These are phyloP conservation scores for Sarcodon aspratus DNA, from an alignment of 768 basidiomycete species.

Conservation along the genomic window DNA sequence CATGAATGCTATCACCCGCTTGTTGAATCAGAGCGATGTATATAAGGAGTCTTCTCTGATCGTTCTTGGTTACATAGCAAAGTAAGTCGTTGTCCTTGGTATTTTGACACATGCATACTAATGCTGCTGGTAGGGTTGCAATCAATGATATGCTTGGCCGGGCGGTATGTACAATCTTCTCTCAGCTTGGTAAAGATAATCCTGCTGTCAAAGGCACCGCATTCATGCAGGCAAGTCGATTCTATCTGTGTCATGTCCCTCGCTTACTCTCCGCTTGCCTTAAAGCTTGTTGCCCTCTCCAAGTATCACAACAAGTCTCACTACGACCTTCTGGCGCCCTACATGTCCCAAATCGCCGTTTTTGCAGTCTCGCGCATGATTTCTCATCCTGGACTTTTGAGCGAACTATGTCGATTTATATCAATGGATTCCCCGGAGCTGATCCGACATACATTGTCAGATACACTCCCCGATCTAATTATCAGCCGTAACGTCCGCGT, in stretches of 20 bases:
- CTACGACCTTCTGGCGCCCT: constrained; percentile 60
- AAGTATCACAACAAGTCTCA: constrained; percentile 47
- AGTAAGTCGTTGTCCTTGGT: constrained; percentile 15
- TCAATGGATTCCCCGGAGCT: constrained; percentile 45
- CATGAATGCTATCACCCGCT: constrained; percentile 34
- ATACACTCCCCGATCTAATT: constrained; percentile 63
- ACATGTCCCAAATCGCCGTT: constrained; percentile 54
- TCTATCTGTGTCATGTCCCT: background rate
- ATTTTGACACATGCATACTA: background rate
- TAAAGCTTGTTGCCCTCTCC: constrained; percentile 47
- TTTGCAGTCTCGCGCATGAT: constrained; percentile 50
- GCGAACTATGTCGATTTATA: constrained; percentile 62
- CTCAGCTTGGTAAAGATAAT: constrained; percentile 57
- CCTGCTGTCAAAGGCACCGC: constrained; percentile 61
- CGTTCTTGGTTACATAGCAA: constrained; percentile 44
- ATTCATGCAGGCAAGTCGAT: constrained; percentile 44
- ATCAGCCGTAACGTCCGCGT: constrained; percentile 45
- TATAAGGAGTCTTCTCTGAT: constrained; percentile 56
- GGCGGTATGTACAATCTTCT: constrained; percentile 48
- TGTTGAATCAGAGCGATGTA: constrained; percentile 34
- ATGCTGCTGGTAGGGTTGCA: constrained; percentile 25
- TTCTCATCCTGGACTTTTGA: constrained; percentile 44
- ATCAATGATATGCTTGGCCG: constrained; percentile 44
- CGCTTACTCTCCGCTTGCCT: background rate
- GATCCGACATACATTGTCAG: constrained; percentile 46